Evolutionary conservation across 1,139 yeast species (phyloP), one percentile per base, ranked within the genome.

Genomic region (Entelexis sorbosivorans): DNA sequence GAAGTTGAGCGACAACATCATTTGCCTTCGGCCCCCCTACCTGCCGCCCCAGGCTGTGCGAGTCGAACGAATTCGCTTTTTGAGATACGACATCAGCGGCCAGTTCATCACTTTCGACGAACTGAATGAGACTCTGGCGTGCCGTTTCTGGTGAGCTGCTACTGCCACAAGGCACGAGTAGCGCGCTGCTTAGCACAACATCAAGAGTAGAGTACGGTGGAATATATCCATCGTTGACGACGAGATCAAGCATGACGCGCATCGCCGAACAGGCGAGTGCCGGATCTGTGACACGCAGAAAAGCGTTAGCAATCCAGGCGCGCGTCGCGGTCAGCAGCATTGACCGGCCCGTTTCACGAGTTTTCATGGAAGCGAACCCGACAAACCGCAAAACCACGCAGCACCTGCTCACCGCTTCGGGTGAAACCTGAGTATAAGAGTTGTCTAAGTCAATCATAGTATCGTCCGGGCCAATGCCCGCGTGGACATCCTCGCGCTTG

Each of bases 131-230:
- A 20, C 42, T 33, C 28, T 19, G 31, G 5, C 19, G 4, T 4
- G 35, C 42, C 3, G 44, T 3, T n/a, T 28, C 17, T 11, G 33
- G 35, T 7, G 47, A 16, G 28, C 51, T 44, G 4, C 55, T 47
- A 19, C 43, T 52, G 6, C 44, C 47, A 29, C 42, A 52, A 1
- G 51, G 50, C 2, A 50, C 40, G 3, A 29, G 26, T 1, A 42
- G 20, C 11, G 53, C 38, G 39, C 35, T 14, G 2, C 22, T 16
- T 14, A 35, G 26, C 3, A 52, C 22, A 3, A 47, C 14, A 6
- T 20, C 29, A 1, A 39, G 38, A 3, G 51, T 24, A 1, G 33
- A 29, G 11, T 34, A n/a, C 19, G 53, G 53, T 3, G 51, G 51
- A 4, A 42, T 5, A 5, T 31, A 42, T 14, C 10, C 11, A 13